These are phyloP conservation scores for Eucalyptus paniculata DNA, from an alignment of 345 rosid genomes.

Conservation along the genomic window DNA sequence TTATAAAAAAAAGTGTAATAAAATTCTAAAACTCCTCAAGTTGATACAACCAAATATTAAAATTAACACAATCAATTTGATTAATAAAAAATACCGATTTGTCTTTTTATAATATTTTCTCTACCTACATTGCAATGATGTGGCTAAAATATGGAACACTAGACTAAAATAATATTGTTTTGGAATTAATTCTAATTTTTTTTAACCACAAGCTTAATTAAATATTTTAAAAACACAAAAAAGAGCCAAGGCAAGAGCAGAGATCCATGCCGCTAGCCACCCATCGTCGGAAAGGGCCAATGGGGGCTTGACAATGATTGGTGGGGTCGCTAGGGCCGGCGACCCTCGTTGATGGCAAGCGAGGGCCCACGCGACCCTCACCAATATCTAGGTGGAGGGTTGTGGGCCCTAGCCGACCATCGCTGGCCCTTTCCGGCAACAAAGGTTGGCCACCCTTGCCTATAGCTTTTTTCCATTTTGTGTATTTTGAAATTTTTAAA, in stretches of 20 bases:
- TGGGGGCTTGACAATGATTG: accelerated
- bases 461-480: no score
- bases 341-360: accelerated
- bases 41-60: no score
- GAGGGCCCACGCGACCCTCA: accelerated
- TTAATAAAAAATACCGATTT: accelerated
- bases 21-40: no score
- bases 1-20: accelerated
- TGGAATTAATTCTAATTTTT: no score
- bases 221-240: no score
- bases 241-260: no score
- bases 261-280: accelerated
- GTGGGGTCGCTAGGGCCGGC: accelerated
- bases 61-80: no score
- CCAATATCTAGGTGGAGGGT: no score
- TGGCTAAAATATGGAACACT: no score
- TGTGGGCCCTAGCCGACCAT: accelerated
- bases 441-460: accelerated
- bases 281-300: accelerated
- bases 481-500: accelerated
- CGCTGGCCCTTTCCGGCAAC: accelerated
- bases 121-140: accelerated
- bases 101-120: no score
- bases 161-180: accelerated
- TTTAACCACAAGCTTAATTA: no score